These are phyloP conservation scores for Funneliformis mosseae DNA, from an alignment of 192 early-diverging fungal genomes.

Conservation along the genomic window DNA sequence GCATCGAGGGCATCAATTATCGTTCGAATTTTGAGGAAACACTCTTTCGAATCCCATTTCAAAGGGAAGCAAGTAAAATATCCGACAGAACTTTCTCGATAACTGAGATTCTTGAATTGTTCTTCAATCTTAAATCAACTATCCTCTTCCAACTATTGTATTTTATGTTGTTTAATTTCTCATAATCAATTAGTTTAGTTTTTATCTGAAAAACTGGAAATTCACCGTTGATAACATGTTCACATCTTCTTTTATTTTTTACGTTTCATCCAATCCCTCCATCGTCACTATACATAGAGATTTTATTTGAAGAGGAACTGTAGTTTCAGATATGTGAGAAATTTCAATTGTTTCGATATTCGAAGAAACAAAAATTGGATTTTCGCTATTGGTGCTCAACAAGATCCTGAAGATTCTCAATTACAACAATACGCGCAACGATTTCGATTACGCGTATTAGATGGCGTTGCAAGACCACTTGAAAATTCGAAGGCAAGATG, in stretches of 20 bases:
- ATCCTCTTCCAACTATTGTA: not conserved
- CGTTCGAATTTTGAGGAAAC: slow-evolving; percentile 29
- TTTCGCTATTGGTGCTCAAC: no score
- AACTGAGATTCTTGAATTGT: not conserved
- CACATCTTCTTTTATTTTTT: no score
- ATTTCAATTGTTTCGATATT: no score
- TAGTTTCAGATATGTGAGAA: no score
- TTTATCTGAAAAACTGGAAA: no score
- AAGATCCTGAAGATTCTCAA: not conserved
- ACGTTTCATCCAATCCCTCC: no score
- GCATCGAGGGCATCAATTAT: slow-evolving; percentile 24
- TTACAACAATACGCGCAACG: not conserved
- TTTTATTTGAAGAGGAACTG: no score
- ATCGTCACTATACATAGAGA: no score
- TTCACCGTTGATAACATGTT: no score
- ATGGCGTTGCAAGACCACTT: slow-evolving; percentile 5
- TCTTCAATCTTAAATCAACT: not conserved
- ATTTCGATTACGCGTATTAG: slow-evolving; percentile 12
- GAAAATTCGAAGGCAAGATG: not conserved
- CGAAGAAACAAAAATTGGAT: no score
- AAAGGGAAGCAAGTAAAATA: not conserved
- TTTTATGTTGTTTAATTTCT: no score
- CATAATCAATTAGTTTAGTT: no score
- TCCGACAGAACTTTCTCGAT: not conserved
- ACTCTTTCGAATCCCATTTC: slow-evolving; percentile 37